Evolutionary conservation across 192 early-diverging fungal species (phyloP).

Genomic region (Umbelopsis sp.): DNA sequence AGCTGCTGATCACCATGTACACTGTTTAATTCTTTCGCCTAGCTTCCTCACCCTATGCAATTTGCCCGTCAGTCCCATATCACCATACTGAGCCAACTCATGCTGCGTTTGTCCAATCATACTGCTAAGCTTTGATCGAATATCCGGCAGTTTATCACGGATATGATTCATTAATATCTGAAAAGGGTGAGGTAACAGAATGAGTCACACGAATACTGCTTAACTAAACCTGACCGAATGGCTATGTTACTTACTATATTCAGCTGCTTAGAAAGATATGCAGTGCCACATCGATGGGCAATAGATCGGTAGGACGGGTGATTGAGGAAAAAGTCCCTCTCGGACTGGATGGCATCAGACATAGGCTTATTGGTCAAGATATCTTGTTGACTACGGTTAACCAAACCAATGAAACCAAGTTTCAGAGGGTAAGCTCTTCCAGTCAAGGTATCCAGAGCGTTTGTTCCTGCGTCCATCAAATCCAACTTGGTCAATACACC

Average conservation of each 20-base stretch:
- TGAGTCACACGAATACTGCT: no score
- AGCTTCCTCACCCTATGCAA: conserved; percentile 42
- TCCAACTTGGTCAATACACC: conserved; percentile 85
- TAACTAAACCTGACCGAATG: no score
- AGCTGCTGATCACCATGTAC: background rate
- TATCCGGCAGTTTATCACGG: conserved; percentile 74
- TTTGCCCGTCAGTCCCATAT: conserved; percentile 49
- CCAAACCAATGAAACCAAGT: conserved; percentile 80
- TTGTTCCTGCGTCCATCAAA: conserved; percentile 84
- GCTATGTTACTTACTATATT: conserved; percentile 49
- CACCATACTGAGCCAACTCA: conserved; percentile 71
- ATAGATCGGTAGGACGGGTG: conserved; percentile 76
- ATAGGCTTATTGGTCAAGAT: conserved; percentile 74
- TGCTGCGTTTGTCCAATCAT: conserved; percentile 79
- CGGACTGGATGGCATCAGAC: conserved; percentile 64
- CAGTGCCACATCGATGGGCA: conserved; percentile 72
- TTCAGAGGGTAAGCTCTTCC: conserved; percentile 78
- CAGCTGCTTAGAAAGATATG: conserved; percentile 65
- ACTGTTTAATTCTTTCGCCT: background rate
- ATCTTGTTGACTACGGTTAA: conserved; percentile 84
- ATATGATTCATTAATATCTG: conserved; percentile 79
- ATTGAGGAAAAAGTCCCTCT: conserved; percentile 68
- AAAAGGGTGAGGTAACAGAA: background rate
- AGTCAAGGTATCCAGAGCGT: conserved; percentile 77
- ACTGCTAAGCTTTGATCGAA: conserved; percentile 74